Evolutionary conservation across 2,329 filamentous ascomycete genomes (phyloP).

Genomic region (Graphiopsis chlorocephala): DNA sequence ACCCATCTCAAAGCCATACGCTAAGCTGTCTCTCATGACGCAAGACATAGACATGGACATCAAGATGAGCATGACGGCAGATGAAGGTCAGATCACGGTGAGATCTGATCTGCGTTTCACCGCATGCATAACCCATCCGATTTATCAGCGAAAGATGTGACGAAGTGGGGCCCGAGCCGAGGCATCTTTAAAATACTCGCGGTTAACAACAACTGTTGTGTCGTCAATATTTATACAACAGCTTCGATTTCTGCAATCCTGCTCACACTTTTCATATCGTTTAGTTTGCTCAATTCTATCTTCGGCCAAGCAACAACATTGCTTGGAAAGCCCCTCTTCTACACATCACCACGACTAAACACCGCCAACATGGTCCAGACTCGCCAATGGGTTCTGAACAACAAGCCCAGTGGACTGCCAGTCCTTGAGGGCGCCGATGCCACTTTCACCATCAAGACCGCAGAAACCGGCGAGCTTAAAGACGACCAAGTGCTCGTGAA

Average conservation of each 20-base stretch:
- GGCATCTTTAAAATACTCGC: background rate
- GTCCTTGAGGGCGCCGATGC: conserved; percentile 37
- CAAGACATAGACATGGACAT: background rate
- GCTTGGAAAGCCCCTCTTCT: background rate
- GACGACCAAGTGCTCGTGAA: conserved; percentile 48
- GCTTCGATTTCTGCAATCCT: background rate
- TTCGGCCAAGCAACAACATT: background rate
- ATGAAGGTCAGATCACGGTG: background rate
- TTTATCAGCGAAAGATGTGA: background rate
- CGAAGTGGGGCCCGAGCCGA: background rate
- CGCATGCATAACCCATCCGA: background rate
- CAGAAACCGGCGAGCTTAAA: conserved; percentile 29
- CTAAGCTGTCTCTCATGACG: background rate
- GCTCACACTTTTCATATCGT: background rate
- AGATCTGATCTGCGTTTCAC: background rate
- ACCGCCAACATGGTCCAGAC: conserved; percentile 19
- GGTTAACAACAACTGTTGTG: background rate
- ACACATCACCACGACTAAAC: background rate
- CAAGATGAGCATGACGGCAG: background rate
- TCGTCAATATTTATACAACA: background rate
- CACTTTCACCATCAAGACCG: conserved; percentile 41
- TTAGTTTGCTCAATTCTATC: background rate
- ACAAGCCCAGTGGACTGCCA: conserved; percentile 39
- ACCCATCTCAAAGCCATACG: background rate
- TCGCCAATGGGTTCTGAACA: conserved; percentile 44